Base-by-base conservation (phyloP, 495 filamentous ascomycete genomes). In the Aspergillus taichungensis region DNA sequence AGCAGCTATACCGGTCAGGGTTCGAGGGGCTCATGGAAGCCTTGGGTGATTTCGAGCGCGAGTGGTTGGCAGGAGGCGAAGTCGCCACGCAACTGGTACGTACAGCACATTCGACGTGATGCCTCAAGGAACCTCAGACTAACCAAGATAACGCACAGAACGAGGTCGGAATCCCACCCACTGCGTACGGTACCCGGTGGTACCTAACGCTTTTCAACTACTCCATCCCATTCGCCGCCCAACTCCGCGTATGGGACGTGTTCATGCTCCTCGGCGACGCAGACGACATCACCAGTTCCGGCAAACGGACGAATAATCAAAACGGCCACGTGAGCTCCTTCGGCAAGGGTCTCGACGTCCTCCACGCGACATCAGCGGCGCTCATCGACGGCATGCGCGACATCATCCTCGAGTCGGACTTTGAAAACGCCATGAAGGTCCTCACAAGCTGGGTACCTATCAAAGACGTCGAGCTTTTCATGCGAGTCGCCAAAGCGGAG, bases 171-270 rank as follows among this genome's bases (percentile, higher is more conserved):
- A 92, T 99, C 50, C 77, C 84, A 34, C 79, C 89, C 12, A 99
- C 89, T 6, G 82, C 89, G 13, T 99, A 96, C 61, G 94, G 89
- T 29, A 96, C 91, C 0, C 73, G 89, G 27, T 99, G 92, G 92
- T 99, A 99, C 59, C 75, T 99, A 28, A 99, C 92, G 3, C 76
- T 99, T 6, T 99, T 99, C 74, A 96, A 96, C 66, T 85, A 96
- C 52, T 94, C 87, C 12, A 88, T 99, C 47, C 92, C 92, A 3
- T 99, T 97, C 56, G 77, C 87, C 0, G 94, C 94, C 8, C 92
- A 99, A 59, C 84, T 99, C n/a, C 83, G 92, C 38, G 87, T 99
- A 5, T 99, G 92, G 92, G 92, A 99, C 56, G 87, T 94, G 1
- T 97, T 99, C 66, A 89, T 99, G 86, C 82, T 99, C 2, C 81